Conservation (phyloP, 2,329 filamentous ascomycete species). For the Sporothrix euskadiensis region DNA sequence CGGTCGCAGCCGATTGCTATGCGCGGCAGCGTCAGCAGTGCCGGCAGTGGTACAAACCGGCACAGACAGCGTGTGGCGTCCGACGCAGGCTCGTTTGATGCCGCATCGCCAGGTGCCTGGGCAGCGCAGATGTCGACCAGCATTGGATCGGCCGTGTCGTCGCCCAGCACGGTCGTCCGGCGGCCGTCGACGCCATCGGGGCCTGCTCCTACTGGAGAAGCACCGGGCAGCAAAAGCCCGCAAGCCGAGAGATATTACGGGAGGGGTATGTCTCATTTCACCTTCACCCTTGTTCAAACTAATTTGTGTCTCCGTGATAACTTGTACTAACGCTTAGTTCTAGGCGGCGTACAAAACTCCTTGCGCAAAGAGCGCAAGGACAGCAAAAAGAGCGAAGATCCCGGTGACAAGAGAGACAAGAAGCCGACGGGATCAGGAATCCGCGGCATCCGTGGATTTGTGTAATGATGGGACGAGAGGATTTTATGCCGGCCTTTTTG, state of each 20-base stretch:
- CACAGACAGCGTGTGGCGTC: slow-evolving; percentile 47
- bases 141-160: slow-evolving; percentile 33
- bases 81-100: slow-evolving; percentile 47
- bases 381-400: slow-evolving; percentile 49
- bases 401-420: slow-evolving; percentile 48
- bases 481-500: not conserved
- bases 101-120: slow-evolving; percentile 10
- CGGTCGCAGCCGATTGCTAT: slow-evolving; percentile 42
- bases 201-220: not conserved
- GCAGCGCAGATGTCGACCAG: slow-evolving; percentile 41
- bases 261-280: slow-evolving; percentile 47
- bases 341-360: slow-evolving; percentile 52
- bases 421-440: slow-evolving; percentile 40
- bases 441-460: slow-evolving; percentile 44
- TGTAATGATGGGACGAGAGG: slow-evolving; percentile 31
- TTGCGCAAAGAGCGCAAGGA: slow-evolving; percentile 54
- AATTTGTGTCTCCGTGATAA: too few species aligned
- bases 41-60: not conserved
- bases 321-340: not conserved
- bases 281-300: too few species aligned
- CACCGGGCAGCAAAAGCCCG: slow-evolving; percentile 42
- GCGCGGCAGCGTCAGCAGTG: slow-evolving; percentile 16
- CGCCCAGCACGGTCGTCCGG: slow-evolving; percentile 35
- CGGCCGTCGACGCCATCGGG: slow-evolving; percentile 45
- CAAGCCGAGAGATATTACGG: slow-evolving; percentile 46